Evolutionary conservation across 2,329 filamentous ascomycete species (phyloP).

Genomic region (Diaporthe batatas): DNA sequence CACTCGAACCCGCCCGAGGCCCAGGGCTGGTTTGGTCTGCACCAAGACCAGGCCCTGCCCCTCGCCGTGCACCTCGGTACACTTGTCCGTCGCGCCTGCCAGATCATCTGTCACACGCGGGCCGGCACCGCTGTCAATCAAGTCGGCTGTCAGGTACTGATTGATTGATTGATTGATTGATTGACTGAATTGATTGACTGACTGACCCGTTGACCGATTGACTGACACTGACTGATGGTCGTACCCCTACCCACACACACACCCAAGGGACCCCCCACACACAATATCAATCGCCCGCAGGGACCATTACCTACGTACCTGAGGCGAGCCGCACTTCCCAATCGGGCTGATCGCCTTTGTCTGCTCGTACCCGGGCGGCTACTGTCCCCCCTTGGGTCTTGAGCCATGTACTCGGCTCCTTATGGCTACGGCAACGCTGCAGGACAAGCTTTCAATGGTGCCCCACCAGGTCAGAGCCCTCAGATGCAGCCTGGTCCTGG

Average conservation of each 20-base stretch:
- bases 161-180: not conserved
- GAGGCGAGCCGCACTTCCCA: slow-evolving; percentile 39
- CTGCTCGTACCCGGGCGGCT: slow-evolving; percentile 32
- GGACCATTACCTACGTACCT: slow-evolving; percentile 39
- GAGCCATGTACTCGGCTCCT: slow-evolving; percentile 68
- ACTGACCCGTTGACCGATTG: slow-evolving; percentile 24
- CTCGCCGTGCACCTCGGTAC: slow-evolving; percentile 40
- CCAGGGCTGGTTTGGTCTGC: slow-evolving; percentile 31
- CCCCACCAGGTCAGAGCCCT: slow-evolving; percentile 61
- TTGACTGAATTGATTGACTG: not conserved
- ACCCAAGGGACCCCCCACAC: slow-evolving; percentile 41
- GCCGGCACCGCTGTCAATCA: slow-evolving; percentile 41
- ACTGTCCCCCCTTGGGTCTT: slow-evolving; percentile 34
- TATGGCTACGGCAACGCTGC: slow-evolving; percentile 68
- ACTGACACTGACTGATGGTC: slow-evolving; percentile 35
- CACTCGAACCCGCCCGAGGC: slow-evolving; percentile 36
- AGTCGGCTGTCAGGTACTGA: slow-evolving; percentile 28
- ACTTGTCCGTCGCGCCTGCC: slow-evolving; percentile 37
- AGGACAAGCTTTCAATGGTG: slow-evolving; percentile 65
- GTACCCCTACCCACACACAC: slow-evolving; percentile 39
- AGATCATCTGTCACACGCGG: slow-evolving; percentile 42
- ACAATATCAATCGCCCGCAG: slow-evolving; percentile 37
- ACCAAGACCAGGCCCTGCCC: slow-evolving; percentile 35
- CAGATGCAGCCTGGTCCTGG: slow-evolving; percentile 60
- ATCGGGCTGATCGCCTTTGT: slow-evolving; percentile 41